phyloP scores from a whole-genome alignment of 768 basidiomycete species.

The Arthromyces matolae region DNA sequence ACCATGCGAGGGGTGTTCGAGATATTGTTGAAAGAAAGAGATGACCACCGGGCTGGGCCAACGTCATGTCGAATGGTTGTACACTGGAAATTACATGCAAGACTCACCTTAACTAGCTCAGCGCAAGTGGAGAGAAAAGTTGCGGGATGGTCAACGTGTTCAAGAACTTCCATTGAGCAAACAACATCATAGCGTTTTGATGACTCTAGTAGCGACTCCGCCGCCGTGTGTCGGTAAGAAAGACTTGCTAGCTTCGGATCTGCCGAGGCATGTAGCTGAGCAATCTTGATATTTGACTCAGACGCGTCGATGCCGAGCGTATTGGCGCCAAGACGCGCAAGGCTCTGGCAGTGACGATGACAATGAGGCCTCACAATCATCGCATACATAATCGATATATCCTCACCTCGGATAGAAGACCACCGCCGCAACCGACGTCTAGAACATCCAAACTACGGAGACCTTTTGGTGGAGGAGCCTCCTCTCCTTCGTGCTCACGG shows the following conservation, averaged over 20 bases:
- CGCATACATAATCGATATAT: no score
- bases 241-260: conserved; percentile 58
- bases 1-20: conserved; percentile 54
- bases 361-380: background rate
- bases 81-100: background rate
- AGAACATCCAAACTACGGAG: conserved; percentile 70
- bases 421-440: conserved; percentile 96
- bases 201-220: conserved; percentile 67
- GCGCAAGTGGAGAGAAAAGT: conserved; percentile 81
- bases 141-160: conserved; percentile 92
- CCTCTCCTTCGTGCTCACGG: conserved; percentile 46
- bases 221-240: conserved; percentile 68
- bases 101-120: conserved; percentile 77
- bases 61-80: background rate
- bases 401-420: conserved; percentile 81
- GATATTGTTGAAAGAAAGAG: conserved; percentile 95
- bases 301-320: conserved; percentile 94
- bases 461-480: conserved; percentile 29
- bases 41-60: conserved; percentile 83
- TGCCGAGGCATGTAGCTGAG: conserved; percentile 71
- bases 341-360: conserved; percentile 59
- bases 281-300: conserved; percentile 80
- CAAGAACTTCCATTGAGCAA: conserved; percentile 96
- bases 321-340: conserved; percentile 84
- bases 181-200: conserved; percentile 81